Base-by-base conservation (phyloP, 2,329 filamentous ascomycete genomes). In the Cytospora paraplurivora region DNA sequence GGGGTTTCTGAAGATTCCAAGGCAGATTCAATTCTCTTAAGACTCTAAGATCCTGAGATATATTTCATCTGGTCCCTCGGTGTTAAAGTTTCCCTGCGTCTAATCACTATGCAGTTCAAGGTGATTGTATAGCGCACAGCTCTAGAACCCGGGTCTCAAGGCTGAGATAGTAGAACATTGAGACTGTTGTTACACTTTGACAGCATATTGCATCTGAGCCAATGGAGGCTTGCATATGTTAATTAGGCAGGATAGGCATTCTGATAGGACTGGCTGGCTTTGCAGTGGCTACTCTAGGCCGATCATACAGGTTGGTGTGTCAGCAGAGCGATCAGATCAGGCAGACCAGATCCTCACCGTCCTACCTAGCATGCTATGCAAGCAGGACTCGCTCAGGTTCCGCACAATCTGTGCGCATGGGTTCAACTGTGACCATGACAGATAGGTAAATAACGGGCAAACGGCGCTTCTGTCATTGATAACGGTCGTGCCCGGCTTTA, bases 121-220 rank as follows among this genome's bases (percentile, higher is more conserved):
- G 27, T 8, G 7, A 12, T 21, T 11, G 7, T 47, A 21, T 47
- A 19, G n/a, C 10, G n/a, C 8, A 47, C 7, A 6, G n/a, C n/a
- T 47, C n/a, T 47, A n/a, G 44, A 17, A 19, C 7, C n/a, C 21
- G 44, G 19, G 41, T n/a, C 41, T 11, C n/a, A 17, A 19, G 44
- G n/a, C 32, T 33, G 47, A 32, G 8, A n/a, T 37, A n/a, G 34
- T 19, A 13, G 37, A 19, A 41, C 19, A 37, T 15, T n/a, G 34
- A 54, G 32, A 50, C 33, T 1, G 7, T 55, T 61, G 19, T 55
- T 55, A 50, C 59, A 61, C 38, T 61, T 49, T 8, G 38, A 17
- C 37, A 6, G 4, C 3, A 13, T n/a, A 6, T 4, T 10, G 21
- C 10, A 10, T 27, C 27, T 27, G 11, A 47, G 13, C 10, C 6